Base-by-base conservation (phyloP, 371 early-diverging fungal genomes). In the Rhizomucor miehei region DNA sequence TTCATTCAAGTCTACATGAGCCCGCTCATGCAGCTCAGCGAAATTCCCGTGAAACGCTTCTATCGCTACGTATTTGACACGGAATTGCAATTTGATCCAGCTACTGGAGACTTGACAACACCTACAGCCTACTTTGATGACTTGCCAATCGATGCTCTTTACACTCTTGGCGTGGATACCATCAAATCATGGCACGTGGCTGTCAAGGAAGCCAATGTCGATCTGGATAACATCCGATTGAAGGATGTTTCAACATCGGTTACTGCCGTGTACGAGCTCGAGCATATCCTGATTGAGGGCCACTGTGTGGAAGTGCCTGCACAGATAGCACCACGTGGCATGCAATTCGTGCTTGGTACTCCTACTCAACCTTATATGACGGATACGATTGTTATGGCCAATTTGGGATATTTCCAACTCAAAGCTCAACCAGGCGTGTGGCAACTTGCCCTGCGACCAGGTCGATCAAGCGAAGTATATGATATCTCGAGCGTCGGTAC, bases 381-480 rank as follows among this genome's bases (percentile, higher is more conserved):
- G 0, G 96, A 94, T 59, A 96, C 96, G 2, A 89, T 94, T 37
- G 93, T 96, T 2, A 97, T 97, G 98, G 92, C 93, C 35, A 97
- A 97, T 52, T 75, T 94, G 17, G 98, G 98, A 1, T 97, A 97
- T 61, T 80, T 95, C 58, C 98, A 97, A 63, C 78, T 97, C 35
- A 91, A 93, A 63, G 93, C 95, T 2, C 80, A 81, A 44, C 94
- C 95, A 0, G 98, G 98, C 37, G 79, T 92, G 1, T 97, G 92
- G 92, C 60, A 73, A 20, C 75, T 97, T 38, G 60, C 71, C 2
- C 60, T 96, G 14, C 80, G 98, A n/a, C 79, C 82, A 6, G 96
- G 96, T 0, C 85, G 89, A 9, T 92, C 93, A 0, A 62, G 67
- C 1, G 80, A 91, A n/a, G 65, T 96, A 6, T 95, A 87, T 68